phyloP scores from a whole-genome alignment of 768 basidiomycete species.

The Sporobolomyces phaffii region DNA sequence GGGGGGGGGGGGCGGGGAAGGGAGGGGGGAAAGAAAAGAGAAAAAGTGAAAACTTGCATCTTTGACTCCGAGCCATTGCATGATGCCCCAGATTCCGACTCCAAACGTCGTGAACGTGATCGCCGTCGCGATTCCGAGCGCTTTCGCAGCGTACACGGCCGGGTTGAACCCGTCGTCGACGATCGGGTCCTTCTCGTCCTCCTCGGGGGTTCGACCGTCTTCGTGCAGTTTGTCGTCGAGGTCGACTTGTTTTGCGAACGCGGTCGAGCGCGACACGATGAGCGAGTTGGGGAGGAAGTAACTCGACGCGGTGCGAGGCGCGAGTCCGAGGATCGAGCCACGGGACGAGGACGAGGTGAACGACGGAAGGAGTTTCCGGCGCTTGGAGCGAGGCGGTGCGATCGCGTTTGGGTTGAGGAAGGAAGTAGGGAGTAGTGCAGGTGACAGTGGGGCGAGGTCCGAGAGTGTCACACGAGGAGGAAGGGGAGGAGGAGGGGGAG shows the following conservation, averaged over 20 bases:
- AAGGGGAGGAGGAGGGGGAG: not conserved
- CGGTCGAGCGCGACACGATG: conserved; percentile 9
- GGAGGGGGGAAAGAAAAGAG: not conserved
- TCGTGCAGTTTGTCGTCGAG: conserved; percentile 28
- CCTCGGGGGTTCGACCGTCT: not conserved
- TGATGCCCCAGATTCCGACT: conserved; percentile 12
- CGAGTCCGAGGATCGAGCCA: too few relatives aligned
- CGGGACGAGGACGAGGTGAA: too few relatives aligned
- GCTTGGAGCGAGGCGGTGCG: not conserved
- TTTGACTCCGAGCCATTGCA: conserved; percentile 23
- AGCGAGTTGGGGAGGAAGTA: conserved; percentile 35
- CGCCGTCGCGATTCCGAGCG: conserved; percentile 32
- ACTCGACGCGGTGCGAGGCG: too few relatives aligned
- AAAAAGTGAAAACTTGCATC: conserved; percentile 18
- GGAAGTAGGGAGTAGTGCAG: not conserved
- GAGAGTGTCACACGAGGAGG: not conserved
- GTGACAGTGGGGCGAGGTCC: not conserved
- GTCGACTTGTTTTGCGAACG: conserved; percentile 20
- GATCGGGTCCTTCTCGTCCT: not conserved
- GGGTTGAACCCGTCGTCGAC: conserved; percentile 39
- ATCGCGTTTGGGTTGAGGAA: conserved; percentile 21
- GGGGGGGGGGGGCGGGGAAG: too few relatives aligned
- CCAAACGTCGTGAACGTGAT: conserved; percentile 28
- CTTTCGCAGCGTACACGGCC: conserved; percentile 32
- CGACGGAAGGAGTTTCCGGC: conserved; percentile 6